phyloP scores from a whole-genome alignment of 73 alveolate genomes.

The Urostyla sp. region DNA sequence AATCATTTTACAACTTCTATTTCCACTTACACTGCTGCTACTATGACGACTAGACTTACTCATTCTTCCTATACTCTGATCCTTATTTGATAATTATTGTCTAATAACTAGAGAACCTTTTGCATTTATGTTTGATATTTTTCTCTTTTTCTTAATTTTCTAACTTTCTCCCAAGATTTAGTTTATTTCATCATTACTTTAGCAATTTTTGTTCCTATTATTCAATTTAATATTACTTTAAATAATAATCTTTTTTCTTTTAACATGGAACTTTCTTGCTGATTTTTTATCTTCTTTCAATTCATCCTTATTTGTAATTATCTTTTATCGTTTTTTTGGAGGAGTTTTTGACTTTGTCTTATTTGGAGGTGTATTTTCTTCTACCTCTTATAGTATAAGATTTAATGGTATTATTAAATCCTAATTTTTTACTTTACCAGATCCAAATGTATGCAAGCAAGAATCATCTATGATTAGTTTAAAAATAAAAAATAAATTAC shows the following conservation, averaged over 20 bases:
- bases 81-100: too few relatives aligned
- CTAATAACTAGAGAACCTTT: too few relatives aligned
- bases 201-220: neutral
- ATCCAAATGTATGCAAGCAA: too few relatives aligned
- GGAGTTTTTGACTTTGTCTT: neutral
- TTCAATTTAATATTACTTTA: neutral
- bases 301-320: neutral
- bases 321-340: neutral
- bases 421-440: too few relatives aligned
- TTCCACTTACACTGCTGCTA: neutral
- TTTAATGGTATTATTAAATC: too few relatives aligned
- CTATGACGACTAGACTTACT: neutral
- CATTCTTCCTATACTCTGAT: neutral
- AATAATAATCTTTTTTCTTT: neutral
- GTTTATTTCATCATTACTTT: neutral
- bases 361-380: constrained; percentile 30
- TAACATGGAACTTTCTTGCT: neutral
- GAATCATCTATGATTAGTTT: too few relatives aligned
- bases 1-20: too few relatives aligned
- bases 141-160: neutral
- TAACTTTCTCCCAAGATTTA: neutral
- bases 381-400: too few relatives aligned
- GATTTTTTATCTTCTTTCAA: neutral
- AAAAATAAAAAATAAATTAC: too few relatives aligned
- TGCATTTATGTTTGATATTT: neutral